A percentile compares a stretch with the other conserved stretches of the same genome.
phyloP scores from a whole-genome alignment of 768 basidiomycete genomes.

The Chalciporus piperatus region DNA sequence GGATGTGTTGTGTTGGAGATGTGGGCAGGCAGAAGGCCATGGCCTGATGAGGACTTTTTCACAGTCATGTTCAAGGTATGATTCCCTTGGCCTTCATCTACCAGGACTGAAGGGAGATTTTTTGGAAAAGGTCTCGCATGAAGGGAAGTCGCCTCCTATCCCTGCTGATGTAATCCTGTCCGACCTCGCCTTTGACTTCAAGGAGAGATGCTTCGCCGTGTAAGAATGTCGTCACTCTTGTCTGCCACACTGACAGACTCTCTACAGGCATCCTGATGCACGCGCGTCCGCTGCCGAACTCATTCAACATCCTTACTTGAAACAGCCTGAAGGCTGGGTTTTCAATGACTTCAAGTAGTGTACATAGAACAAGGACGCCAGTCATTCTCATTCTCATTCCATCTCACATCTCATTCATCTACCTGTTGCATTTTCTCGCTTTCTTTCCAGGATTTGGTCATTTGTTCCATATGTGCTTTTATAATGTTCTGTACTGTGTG shows the following conservation, averaged over 20 bases:
- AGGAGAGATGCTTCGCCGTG: slow-evolving; percentile 88
- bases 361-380: slow-evolving; percentile 15
- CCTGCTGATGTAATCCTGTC: slow-evolving; percentile 80
- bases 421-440: slow-evolving; percentile 19
- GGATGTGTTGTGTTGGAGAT: slow-evolving; percentile 99
- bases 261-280: slow-evolving; percentile 71
- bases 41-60: slow-evolving; percentile 86
- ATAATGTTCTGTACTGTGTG: slow-evolving; percentile 32
- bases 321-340: slow-evolving; percentile 67
- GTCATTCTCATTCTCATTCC: slow-evolving; percentile 8
- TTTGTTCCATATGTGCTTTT: slow-evolving; percentile 31
- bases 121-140: slow-evolving; percentile 68
- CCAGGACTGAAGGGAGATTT: neutral
- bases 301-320: slow-evolving; percentile 74
- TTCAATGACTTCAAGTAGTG: slow-evolving; percentile 54
- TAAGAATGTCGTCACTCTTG: slow-evolving; percentile 35
- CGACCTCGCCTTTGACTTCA: slow-evolving; percentile 78
- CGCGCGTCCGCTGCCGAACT: slow-evolving; percentile 80
- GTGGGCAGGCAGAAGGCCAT: slow-evolving; percentile 96
- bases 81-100: neutral
- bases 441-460: slow-evolving; percentile 15
- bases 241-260: slow-evolving; percentile 1
- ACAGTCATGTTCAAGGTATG: slow-evolving; percentile 93
- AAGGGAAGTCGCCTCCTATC: slow-evolving; percentile 83
- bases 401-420: slow-evolving; percentile 27